Evolutionary conservation across 2,329 filamentous ascomycete species (phyloP).

Genomic region (Sclerotinia glacialis): DNA sequence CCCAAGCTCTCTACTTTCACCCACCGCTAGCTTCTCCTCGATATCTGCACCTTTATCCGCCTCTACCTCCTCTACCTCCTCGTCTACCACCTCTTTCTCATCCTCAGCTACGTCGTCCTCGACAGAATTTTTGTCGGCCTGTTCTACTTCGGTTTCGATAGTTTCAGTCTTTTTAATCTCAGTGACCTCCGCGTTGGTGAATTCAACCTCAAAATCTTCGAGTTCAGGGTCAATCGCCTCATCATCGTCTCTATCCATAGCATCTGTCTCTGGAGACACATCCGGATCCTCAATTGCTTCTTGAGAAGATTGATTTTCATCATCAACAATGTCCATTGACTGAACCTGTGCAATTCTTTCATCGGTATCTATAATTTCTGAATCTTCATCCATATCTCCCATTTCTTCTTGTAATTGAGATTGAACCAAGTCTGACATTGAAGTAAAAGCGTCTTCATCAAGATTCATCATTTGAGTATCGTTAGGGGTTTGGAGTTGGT

Average conservation of each 20-base stretch:
- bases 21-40: too few relatives aligned
- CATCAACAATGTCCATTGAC: neutral
- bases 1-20: neutral
- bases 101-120: neutral
- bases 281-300: neutral
- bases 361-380: neutral
- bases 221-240: neutral
- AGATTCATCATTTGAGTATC: slow-evolving; percentile 14
- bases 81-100: neutral
- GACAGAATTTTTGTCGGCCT: neutral
- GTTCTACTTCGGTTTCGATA: slow-evolving; percentile 2
- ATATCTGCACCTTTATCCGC: neutral
- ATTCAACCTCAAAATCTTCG: slow-evolving; percentile 3
- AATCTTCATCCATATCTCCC: slow-evolving; percentile 15
- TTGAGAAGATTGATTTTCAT: neutral
- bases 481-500: slow-evolving; percentile 16
- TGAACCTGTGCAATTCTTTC: neutral
- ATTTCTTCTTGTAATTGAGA: slow-evolving; percentile 18
- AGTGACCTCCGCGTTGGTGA: neutral
- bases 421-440: slow-evolving; percentile 19
- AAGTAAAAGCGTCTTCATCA: neutral
- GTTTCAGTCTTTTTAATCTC: neutral
- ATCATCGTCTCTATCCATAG: neutral
- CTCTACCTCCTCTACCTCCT: neutral
- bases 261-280: neutral